Conservation (phyloP, 2,329 filamentous ascomycete species). For the Lecanosticta acicola region DNA sequence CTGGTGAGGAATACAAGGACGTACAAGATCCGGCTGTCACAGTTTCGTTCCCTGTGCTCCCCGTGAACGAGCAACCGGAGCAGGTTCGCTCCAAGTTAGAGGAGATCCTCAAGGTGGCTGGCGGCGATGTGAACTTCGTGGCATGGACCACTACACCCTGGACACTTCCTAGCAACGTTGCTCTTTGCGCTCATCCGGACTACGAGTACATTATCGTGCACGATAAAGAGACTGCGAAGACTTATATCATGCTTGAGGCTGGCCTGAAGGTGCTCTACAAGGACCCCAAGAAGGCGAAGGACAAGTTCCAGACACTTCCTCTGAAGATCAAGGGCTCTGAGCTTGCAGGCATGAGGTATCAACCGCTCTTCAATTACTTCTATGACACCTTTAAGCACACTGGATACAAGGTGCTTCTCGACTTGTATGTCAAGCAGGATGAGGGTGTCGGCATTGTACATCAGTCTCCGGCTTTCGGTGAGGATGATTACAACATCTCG, state of each 20-base stretch:
- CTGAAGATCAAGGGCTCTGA: conserved; percentile 70
- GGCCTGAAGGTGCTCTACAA: conserved; percentile 82
- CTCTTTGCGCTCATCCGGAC: conserved; percentile 70
- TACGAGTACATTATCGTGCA: conserved; percentile 84
- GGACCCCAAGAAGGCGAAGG: conserved; percentile 92
- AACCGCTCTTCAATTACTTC: conserved; percentile 85
- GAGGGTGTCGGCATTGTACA: conserved; percentile 93
- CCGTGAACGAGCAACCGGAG: conserved; percentile 28
- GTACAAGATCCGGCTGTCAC: conserved; percentile 86
- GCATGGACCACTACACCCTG: conserved; percentile 89
- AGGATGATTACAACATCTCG: conserved; percentile 89
- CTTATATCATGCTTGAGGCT: conserved; percentile 79
- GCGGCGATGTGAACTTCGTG: conserved; percentile 62
- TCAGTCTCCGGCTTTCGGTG: conserved; percentile 87
- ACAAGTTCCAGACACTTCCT: conserved; percentile 75
- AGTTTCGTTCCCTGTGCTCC: conserved; percentile 74
- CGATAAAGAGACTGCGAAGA: conserved; percentile 74
- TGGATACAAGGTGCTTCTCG: conserved; percentile 77
- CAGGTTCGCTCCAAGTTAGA: conserved; percentile 24
- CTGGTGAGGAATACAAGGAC: conserved; percentile 91
- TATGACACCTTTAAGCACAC: conserved; percentile 80
- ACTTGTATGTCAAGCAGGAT: conserved; percentile 79
- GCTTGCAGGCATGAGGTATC: conserved; percentile 83
- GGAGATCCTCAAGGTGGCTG: conserved; percentile 27
- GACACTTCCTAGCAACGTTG: conserved; percentile 78